Conservation (phyloP, 176 grass and related monocot genomes). For the Secale cereale region DNA sequence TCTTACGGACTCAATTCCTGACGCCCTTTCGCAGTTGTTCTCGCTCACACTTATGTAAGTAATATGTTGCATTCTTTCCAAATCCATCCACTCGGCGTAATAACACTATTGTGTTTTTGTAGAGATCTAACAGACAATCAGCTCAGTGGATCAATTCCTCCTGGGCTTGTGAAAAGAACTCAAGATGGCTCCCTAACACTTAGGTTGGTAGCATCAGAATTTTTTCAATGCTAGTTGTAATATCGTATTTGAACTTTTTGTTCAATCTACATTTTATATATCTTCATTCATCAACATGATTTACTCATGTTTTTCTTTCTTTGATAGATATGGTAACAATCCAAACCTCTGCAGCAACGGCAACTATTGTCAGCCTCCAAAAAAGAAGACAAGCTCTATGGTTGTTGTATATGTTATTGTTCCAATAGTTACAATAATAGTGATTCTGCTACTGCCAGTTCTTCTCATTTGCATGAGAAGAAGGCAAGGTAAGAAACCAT, state of each 20-base stretch:
- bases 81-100: too few relatives aligned
- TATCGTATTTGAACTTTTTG: too few relatives aligned
- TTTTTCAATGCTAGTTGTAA: too few relatives aligned
- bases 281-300: neutral
- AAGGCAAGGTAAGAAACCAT: conserved; percentile 18
- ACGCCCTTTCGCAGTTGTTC: conserved; percentile 27
- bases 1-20: conserved; percentile 49
- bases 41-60: conserved; percentile 52
- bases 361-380: neutral
- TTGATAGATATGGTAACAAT: conserved; percentile 37
- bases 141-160: neutral
- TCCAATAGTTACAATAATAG: conserved; percentile 19
- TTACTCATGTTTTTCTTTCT: neutral
- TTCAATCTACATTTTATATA: neutral
- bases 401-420: conserved; percentile 36
- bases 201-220: neutral
- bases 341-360: conserved; percentile 25
- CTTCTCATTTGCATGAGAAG: conserved; percentile 20
- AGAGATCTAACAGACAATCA: conserved; percentile 51
- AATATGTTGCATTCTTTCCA: neutral
- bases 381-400: conserved; percentile 22
- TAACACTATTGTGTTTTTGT: neutral
- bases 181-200: neutral
- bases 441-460: conserved; percentile 1
- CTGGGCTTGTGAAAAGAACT: too few relatives aligned